phyloP scores from a whole-genome alignment of 768 basidiomycete genomes.

The Trametes cinnabarina region DNA sequence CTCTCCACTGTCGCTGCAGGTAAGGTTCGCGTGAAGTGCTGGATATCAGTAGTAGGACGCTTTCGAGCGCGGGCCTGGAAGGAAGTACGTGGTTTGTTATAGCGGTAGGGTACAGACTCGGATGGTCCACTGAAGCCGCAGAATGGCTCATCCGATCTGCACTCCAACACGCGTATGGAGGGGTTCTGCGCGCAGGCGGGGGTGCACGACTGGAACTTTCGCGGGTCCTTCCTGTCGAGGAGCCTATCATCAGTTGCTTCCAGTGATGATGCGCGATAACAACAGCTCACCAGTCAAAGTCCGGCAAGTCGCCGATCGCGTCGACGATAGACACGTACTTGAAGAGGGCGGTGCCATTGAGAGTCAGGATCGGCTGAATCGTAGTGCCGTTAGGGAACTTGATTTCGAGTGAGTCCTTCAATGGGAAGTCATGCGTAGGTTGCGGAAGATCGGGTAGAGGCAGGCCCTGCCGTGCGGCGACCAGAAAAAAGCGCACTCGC shows the following conservation, averaged over 20 bases:
- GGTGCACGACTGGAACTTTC: constrained; percentile 26
- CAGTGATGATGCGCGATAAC: not conserved
- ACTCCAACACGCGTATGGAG: constrained; percentile 26
- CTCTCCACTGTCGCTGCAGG: constrained; percentile 52
- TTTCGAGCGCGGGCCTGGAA: constrained; percentile 50
- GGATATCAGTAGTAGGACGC: constrained; percentile 48
- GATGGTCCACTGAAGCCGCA: constrained; percentile 33
- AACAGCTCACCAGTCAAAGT: constrained; percentile 64
- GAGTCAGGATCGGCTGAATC: constrained; percentile 45
- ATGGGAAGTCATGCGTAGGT: constrained; percentile 44
- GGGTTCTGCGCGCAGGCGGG: no score
- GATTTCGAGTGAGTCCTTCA: constrained; percentile 45
- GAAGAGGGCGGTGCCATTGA: constrained; percentile 48
- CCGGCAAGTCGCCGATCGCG: constrained; percentile 70
- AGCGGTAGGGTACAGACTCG: constrained; percentile 31
- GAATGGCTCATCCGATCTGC: constrained; percentile 34
- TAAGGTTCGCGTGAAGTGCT: constrained; percentile 65
- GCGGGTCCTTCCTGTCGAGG: constrained; percentile 20
- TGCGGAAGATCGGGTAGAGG: constrained; percentile 40
- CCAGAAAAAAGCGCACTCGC: constrained; percentile 48
- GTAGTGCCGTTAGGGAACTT: constrained; percentile 43
- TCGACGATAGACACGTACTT: constrained; percentile 60
- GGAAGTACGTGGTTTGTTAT: constrained; percentile 33
- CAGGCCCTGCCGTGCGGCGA: constrained; percentile 39
- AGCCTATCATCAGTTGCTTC: not conserved